Conservation (phyloP, 495 filamentous ascomycete species). For the Penicillium waksmanii region DNA sequence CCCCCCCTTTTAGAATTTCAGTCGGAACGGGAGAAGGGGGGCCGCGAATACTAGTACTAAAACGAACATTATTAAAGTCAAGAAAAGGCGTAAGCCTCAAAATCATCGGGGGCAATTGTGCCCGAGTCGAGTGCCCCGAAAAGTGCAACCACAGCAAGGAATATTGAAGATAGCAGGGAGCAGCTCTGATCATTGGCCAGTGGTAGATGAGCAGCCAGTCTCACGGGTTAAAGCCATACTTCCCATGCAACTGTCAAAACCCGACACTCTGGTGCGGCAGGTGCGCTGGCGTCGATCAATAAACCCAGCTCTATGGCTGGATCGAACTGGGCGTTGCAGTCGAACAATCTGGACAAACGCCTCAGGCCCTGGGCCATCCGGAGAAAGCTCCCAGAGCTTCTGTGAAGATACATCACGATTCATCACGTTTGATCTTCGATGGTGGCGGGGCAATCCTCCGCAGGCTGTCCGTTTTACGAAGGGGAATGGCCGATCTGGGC, state of each 20-base stretch:
- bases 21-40: neutral
- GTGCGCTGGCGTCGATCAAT: constrained; percentile 35
- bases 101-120: neutral
- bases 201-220: neutral
- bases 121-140: neutral
- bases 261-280: constrained; percentile 41
- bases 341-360: constrained; percentile 17
- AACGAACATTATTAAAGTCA: neutral
- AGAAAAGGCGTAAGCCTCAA: neutral
- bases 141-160: neutral
- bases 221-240: constrained; percentile 12
- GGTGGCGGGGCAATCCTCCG: neutral
- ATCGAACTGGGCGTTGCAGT: neutral
- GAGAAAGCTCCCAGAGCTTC: neutral
- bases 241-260: constrained; percentile 29
- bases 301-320: constrained; percentile 4
- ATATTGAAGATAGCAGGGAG: neutral
- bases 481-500: constrained; percentile 2
- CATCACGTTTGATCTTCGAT: constrained; percentile 2
- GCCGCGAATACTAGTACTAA: neutral
- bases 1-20: neutral
- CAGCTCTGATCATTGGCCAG: neutral
- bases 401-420: neutral
- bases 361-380: neutral
- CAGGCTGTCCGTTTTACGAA: neutral